Evolutionary conservation across 176 grass and related monocot genomes (phyloP), one percentile per base, ranked within the genome.

Genomic region (Cenchrus fungigraminus): DNA sequence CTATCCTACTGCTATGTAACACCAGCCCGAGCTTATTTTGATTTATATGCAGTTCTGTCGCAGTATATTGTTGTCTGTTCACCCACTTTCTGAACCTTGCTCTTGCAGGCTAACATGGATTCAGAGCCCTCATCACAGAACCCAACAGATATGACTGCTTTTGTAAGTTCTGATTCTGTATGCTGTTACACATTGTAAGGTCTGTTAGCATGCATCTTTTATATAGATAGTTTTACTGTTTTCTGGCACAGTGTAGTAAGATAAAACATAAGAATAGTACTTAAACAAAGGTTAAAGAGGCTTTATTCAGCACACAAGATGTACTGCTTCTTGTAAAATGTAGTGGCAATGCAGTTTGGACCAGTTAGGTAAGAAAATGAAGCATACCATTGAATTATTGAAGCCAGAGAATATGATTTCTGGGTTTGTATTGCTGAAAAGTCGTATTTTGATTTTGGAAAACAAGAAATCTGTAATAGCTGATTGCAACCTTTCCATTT

Each of bases 71-170:
- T 83, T 80, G 31, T 16, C 71, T 47, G 54, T 16, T 71, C 76
- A 52, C 7, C 57, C 37, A 71, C 76, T 65, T 59, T 75, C 37
- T 56, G 45, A n/a, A 59, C 65, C 55, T 37, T 87, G 32, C 22
- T 68, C 10, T 79, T 88, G 60, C 79, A 98, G 95, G 65, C 34
- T 53, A 90, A 88, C 83, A 89, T 90, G 88, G 95, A 98, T 54
- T 80, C 91, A 63, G 95, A 92, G 34, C 80, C 85, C 51, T 91
- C 91, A 10, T 87, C 92, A 44, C 95, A 98, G 86, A 98, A 82
- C 82, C 90, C 95, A 10, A 58, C 92, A 79, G 95, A 98, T 81
- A 98, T 98, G 92, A 93, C 95, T 9, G 91, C 82, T 68, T 98
- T 98, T 91, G 95, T 98, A 83, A 93, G 94, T 88, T 76, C 22